phyloP scores from a whole-genome alignment of 805 yeast genomes.

The Candida piceae region DNA sequence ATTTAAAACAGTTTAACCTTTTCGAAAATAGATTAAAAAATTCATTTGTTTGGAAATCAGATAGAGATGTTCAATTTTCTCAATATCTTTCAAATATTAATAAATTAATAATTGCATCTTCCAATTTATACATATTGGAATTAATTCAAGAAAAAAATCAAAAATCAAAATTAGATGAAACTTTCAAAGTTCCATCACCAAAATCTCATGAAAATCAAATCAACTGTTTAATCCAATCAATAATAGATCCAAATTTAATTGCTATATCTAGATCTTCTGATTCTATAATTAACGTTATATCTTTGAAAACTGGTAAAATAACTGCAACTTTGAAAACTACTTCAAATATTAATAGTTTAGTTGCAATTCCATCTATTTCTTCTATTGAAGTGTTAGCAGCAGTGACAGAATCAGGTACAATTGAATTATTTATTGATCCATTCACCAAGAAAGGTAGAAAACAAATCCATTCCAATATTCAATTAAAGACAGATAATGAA shows the following conservation, averaged over 20 bases:
- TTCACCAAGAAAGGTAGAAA: constrained; percentile 17
- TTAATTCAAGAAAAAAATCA: constrained; percentile 19
- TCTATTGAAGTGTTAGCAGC: constrained; percentile 4
- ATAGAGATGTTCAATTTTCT: constrained; percentile 14
- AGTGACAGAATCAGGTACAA: constrained; percentile 14
- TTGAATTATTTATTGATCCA: constrained; percentile 24
- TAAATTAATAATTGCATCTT: constrained; percentile 24
- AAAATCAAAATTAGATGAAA: constrained; percentile 22
- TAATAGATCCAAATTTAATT: constrained; percentile 27
- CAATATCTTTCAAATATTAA: constrained; percentile 8
- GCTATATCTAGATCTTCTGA: constrained; percentile 31
- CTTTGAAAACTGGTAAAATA: constrained; percentile 24
- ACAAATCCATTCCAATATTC: constrained; percentile 12
- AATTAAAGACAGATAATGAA: constrained; percentile 12
- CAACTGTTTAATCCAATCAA: constrained; percentile 31
- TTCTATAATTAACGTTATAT: constrained; percentile 30
- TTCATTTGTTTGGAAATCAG: constrained; percentile 17
- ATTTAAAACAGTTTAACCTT: constrained; percentile 20
- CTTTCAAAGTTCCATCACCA: constrained; percentile 30
- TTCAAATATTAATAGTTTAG: constrained; percentile 28
- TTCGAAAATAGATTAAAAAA: constrained; percentile 19
- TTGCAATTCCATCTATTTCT: constrained; percentile 16
- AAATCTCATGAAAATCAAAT: constrained; percentile 31
- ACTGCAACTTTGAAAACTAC: constrained; percentile 32
- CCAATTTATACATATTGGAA: constrained; percentile 29